Percentiles rank a stretch among this genome's conserved stretches.
Conservation (phyloP, 2,329 filamentous ascomycete species). For the Escovopsis sp. region DNA sequence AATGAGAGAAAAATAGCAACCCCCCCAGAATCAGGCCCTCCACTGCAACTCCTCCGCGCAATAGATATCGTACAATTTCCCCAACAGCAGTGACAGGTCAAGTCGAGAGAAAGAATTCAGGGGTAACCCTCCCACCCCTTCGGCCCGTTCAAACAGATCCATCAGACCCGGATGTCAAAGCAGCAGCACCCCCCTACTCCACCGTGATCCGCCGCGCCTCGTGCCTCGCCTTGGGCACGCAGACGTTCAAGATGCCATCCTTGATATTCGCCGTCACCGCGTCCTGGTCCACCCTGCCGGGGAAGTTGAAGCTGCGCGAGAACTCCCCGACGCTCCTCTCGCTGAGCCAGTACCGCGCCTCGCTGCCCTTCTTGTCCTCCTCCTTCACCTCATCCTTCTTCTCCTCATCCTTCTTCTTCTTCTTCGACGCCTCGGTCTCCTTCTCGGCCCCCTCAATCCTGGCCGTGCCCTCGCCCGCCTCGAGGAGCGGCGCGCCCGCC, state of each 20-base stretch:
- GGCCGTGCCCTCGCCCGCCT: neutral
- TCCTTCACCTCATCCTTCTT: slow-evolving; percentile 1
- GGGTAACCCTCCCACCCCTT: too few relatives aligned
- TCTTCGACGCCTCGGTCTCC: slow-evolving; percentile 35
- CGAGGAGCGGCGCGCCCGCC: slow-evolving; percentile 25
- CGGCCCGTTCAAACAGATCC: too few relatives aligned
- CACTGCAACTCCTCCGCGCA: too few relatives aligned
- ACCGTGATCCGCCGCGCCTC: slow-evolving; percentile 40
- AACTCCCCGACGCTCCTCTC: slow-evolving; percentile 55
- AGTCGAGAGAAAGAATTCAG: too few relatives aligned
- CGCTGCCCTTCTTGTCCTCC: slow-evolving; percentile 17
- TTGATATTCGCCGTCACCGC: slow-evolving; percentile 46
- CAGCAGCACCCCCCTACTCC: slow-evolving; percentile 4
- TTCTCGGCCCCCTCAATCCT: slow-evolving; percentile 8
- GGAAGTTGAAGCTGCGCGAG: slow-evolving; percentile 53
- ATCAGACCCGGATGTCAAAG: too few relatives aligned
- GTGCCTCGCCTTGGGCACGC: slow-evolving; percentile 50
- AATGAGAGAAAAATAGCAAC: too few relatives aligned
- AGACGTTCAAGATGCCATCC: slow-evolving; percentile 49
- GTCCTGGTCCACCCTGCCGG: slow-evolving; percentile 45
- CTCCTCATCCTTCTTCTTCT: slow-evolving; percentile 33
- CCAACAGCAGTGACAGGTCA: too few relatives aligned
- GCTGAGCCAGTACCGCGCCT: slow-evolving; percentile 53
- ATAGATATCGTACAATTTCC: too few relatives aligned
- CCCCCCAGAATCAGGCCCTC: too few relatives aligned